Conservation (phyloP, 2,329 filamentous ascomycete genomes). For the Verticillium nubilum region DNA sequence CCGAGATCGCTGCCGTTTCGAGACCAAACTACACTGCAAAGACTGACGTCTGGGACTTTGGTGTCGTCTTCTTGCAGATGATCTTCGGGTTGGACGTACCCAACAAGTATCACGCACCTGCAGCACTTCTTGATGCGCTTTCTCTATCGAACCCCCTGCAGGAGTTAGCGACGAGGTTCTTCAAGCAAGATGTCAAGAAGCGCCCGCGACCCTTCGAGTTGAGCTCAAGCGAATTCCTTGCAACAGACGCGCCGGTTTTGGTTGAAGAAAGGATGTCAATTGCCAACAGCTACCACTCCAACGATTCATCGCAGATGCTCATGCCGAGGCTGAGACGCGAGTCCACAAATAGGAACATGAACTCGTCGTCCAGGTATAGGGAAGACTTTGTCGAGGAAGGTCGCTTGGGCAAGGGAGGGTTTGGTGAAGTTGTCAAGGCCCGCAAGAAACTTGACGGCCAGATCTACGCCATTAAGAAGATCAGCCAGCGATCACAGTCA, state of each 20-base stretch:
- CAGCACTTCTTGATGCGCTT: conserved; percentile 64
- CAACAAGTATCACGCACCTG: conserved; percentile 73
- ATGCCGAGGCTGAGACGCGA: conserved; percentile 52
- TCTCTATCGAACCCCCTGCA: conserved; percentile 69
- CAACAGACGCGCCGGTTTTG: conserved; percentile 57
- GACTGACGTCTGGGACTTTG: conserved; percentile 93
- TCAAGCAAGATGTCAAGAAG: conserved; percentile 79
- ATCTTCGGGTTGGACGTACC: conserved; percentile 77
- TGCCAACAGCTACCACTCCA: conserved; percentile 26
- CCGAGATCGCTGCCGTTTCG: conserved; percentile 62
- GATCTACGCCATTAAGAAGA: conserved; percentile 95
- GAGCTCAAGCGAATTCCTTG: conserved; percentile 59
- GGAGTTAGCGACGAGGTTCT: conserved; percentile 78
- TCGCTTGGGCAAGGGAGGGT: conserved; percentile 85
- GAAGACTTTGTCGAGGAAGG: conserved; percentile 90
- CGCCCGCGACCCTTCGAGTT: conserved; percentile 76
- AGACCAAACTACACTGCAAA: conserved; percentile 65
- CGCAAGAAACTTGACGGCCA: conserved; percentile 86
- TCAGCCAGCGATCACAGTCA: conserved; percentile 72
- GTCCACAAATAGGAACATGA: conserved; percentile 46
- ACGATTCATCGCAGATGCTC: conserved; percentile 33
- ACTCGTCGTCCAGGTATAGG: conserved; percentile 66
- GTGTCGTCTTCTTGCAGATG: conserved; percentile 89
- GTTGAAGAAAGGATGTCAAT: conserved; percentile 31
- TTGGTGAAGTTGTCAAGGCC: conserved; percentile 93